These are phyloP conservation scores for Diaporthe sp. DNA, from an alignment of 2,329 filamentous ascomycete genomes.

Conservation along the genomic window DNA sequence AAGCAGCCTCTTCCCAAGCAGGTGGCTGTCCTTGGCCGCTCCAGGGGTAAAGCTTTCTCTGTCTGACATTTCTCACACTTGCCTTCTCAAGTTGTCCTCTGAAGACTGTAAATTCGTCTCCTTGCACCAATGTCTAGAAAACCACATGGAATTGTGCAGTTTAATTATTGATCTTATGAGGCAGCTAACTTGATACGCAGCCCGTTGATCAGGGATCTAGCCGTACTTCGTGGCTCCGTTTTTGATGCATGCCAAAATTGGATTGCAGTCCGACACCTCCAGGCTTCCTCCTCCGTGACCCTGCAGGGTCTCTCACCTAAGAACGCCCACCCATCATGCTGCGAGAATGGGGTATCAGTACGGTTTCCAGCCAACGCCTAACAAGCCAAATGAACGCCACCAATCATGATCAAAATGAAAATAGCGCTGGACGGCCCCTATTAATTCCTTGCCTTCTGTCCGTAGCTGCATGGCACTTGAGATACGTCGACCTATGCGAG, in stretches of 20 bases:
- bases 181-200: neutral
- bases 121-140: neutral
- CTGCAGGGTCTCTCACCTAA: neutral
- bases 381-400: neutral
- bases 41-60: neutral
- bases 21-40: neutral
- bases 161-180: neutral
- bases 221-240: no score
- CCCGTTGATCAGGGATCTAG: neutral
- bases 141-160: neutral
- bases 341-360: conserved; percentile 20
- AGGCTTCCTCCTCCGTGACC: neutral
- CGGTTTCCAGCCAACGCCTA: conserved; percentile 25
- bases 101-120: neutral
- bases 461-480: no score
- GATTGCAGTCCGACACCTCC: neutral
- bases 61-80: neutral
- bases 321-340: conserved; percentile 3
- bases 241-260: neutral
- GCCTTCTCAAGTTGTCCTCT: no score
- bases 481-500: no score
- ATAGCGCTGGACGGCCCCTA: neutral
- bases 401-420: no score
- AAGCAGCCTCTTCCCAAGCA: no score
- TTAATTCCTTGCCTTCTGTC: neutral